Conservation (phyloP, 2,329 filamentous ascomycete species). For the Fonsecaea multimorphosa region DNA sequence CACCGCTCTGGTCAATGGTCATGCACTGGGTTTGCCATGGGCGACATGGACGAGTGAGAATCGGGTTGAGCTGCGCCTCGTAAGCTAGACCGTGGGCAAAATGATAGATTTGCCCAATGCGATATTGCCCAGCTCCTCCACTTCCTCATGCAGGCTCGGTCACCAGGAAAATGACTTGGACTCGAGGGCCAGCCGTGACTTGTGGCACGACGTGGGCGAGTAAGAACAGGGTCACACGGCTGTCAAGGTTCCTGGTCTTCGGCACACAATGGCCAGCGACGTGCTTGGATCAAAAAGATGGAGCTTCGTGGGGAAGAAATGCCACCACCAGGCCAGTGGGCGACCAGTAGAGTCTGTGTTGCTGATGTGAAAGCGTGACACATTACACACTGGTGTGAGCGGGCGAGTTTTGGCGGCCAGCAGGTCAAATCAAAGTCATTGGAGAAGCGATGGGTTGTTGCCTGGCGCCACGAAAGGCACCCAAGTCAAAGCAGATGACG, state of each 20-base stretch:
- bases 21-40: slow-evolving; percentile 5
- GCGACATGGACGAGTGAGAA: slow-evolving; percentile 1
- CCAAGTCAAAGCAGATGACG: neutral
- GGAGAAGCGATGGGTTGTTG: slow-evolving; percentile 6
- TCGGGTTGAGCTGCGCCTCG: slow-evolving; percentile 22
- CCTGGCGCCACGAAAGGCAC: slow-evolving; percentile 11
- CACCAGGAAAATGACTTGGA: slow-evolving; percentile 23
- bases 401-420: slow-evolving; percentile 11
- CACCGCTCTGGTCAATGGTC: slow-evolving; percentile 2
- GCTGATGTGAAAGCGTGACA: slow-evolving; percentile 29
- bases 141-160: slow-evolving; percentile 24
- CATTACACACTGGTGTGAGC: slow-evolving; percentile 28
- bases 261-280: slow-evolving; percentile 13
- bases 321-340: slow-evolving; percentile 7
- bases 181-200: slow-evolving; percentile 17
- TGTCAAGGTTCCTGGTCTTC: slow-evolving; percentile 17
- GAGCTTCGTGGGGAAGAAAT: slow-evolving; percentile 17
- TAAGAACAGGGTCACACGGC: slow-evolving; percentile 22
- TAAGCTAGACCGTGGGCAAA: slow-evolving; percentile 19
- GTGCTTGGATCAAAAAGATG: slow-evolving; percentile 17
- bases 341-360: neutral
- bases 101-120: slow-evolving; percentile 17
- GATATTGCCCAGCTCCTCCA: neutral
- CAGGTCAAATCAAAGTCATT: slow-evolving; percentile 3
- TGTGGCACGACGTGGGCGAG: slow-evolving; percentile 31